Percentiles rank a stretch among this genome's conserved stretches.
phyloP scores from a whole-genome alignment of 2,329 filamentous ascomycete genomes.

The Calonectria multiphialidica region DNA sequence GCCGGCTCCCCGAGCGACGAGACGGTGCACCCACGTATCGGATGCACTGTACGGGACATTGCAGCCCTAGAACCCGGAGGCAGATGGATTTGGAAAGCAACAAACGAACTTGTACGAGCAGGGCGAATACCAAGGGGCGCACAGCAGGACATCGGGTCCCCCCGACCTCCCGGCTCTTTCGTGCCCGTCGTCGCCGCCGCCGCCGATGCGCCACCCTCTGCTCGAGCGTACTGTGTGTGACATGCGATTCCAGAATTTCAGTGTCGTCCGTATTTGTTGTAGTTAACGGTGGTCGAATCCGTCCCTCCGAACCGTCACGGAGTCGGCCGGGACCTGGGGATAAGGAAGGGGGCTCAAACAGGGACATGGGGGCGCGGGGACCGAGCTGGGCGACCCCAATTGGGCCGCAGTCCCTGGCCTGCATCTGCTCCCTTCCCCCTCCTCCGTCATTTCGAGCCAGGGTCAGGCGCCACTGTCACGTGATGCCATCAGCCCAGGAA shows the following conservation, averaged over 20 bases:
- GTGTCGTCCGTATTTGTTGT: no score
- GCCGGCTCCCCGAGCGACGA: conserved; percentile 21
- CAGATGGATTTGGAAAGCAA: neutral
- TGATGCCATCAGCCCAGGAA: neutral
- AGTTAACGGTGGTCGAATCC: conserved; percentile 14
- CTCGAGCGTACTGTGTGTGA: neutral
- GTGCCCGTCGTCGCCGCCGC: no score
- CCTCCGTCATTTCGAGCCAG: neutral
- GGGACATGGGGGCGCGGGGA: conserved; percentile 18
- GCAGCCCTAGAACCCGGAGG: neutral
- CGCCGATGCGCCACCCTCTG: neutral
- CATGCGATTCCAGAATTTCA: neutral
- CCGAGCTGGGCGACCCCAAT: neutral
- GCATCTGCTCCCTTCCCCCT: conserved; percentile 6
- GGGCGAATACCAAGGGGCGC: neutral
- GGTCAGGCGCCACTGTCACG: neutral
- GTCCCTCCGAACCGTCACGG: conserved; percentile 18
- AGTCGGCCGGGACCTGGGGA: conserved; percentile 17
- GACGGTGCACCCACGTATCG: conserved; percentile 10
- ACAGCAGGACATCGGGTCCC: no score
- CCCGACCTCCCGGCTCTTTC: no score
- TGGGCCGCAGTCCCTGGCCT: neutral
- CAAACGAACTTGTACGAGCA: neutral
- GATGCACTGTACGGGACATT: conserved; percentile 18
- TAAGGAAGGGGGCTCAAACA: neutral